Conservation (phyloP, 2,329 filamentous ascomycete genomes). For the Aspergillus brunneoviolaceus region DNA sequence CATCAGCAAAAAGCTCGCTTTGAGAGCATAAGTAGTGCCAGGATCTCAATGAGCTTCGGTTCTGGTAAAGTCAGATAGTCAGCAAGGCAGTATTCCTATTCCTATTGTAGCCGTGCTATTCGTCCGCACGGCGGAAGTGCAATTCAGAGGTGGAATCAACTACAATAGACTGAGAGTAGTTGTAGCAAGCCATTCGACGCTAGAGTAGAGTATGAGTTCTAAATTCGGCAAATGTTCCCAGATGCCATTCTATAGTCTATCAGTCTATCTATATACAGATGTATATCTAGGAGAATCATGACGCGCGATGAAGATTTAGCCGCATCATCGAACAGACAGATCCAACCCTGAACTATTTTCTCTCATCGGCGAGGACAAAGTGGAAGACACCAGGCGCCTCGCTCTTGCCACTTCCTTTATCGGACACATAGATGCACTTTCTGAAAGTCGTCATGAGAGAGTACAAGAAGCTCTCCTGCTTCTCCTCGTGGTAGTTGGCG, state of each 20-base stretch:
- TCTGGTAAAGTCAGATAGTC: no score
- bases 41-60: no score
- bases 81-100: no score
- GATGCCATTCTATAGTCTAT: background rate
- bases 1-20: no score
- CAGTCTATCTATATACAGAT: background rate
- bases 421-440: constrained; percentile 50
- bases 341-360: constrained; percentile 1
- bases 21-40: no score
- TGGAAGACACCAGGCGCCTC: constrained; percentile 21
- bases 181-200: no score
- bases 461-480: constrained; percentile 45
- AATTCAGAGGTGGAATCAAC: no score
- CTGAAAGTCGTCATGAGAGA: constrained; percentile 50
- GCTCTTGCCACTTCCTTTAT: constrained; percentile 8
- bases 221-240: background rate
- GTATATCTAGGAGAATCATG: background rate
- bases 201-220: no score
- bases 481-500: constrained; percentile 47
- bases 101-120: no score
- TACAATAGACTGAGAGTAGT: no score
- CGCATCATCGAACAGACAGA: background rate
- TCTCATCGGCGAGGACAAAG: constrained; percentile 17
- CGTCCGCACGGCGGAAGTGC: no score
- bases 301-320: background rate